phyloP scores from a whole-genome alignment of 352 stramenopile genomes.

The Thalassiosira mediterranea region DNA sequence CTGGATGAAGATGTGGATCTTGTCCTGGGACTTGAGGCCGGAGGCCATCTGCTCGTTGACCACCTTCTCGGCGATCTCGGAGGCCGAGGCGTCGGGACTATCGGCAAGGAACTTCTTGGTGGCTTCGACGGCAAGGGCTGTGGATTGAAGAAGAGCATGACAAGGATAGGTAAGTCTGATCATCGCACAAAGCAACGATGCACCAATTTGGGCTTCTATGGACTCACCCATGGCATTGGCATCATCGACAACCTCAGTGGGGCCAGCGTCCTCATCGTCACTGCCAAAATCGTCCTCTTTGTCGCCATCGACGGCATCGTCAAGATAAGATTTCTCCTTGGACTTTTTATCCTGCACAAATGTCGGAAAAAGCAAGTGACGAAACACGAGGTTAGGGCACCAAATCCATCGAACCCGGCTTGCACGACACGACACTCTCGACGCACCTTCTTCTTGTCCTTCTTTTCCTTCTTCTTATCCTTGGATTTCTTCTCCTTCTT shows the following conservation, averaged over 20 bases:
- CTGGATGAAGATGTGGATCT: slow-evolving; percentile 93
- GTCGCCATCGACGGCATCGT: slow-evolving; percentile 39
- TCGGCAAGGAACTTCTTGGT: slow-evolving; percentile 74
- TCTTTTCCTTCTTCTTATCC: slow-evolving; percentile 62
- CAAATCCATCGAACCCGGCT: neutral
- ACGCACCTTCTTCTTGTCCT: slow-evolving; percentile 65
- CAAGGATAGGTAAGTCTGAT: neutral
- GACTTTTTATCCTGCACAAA: slow-evolving; percentile 68
- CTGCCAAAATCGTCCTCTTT: slow-evolving; percentile 59
- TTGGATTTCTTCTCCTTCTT: slow-evolving; percentile 78
- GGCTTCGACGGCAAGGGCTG: slow-evolving; percentile 71
- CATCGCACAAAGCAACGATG: neutral
- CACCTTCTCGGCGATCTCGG: slow-evolving; percentile 86
- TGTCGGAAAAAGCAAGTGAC: neutral
- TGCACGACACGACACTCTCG: too few species aligned
- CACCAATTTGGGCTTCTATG: slow-evolving; percentile 8
- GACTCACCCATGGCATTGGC: slow-evolving; percentile 75
- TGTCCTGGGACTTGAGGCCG: slow-evolving; percentile 90
- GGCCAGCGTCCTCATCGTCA: slow-evolving; percentile 60
- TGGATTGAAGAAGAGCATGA: neutral
- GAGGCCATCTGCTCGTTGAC: slow-evolving; percentile 92
- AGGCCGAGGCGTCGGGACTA: slow-evolving; percentile 67
- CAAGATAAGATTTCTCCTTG: slow-evolving; percentile 66
- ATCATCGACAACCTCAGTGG: slow-evolving; percentile 76
- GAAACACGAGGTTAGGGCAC: neutral